A percentile compares a stretch with the other conserved stretches of the same genome.
These are phyloP conservation scores for Hymenoscyphus fraxineus DNA, from an alignment of 2,329 filamentous ascomycete species.

Conservation along the genomic window DNA sequence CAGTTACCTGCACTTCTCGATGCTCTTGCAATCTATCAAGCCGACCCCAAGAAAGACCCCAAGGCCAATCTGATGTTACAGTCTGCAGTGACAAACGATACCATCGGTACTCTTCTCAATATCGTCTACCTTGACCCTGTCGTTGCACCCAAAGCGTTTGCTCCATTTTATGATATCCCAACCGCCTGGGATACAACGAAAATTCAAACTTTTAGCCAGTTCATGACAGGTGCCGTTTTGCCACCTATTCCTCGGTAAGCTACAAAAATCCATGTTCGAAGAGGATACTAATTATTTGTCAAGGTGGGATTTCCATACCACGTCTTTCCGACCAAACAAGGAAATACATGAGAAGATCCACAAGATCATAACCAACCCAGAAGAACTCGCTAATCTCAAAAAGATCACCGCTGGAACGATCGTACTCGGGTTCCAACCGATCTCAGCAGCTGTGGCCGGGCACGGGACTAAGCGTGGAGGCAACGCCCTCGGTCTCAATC, in stretches of 20 bases:
- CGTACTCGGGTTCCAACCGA: not conserved
- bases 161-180: not conserved
- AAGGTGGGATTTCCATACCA: slow-evolving; percentile 3
- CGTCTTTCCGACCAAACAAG: slow-evolving; percentile 4
- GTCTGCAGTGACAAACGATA: not conserved
- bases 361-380: slow-evolving; percentile 2
- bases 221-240: slow-evolving; percentile 1
- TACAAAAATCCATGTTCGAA: too few relatives aligned
- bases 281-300: too few relatives aligned
- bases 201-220: not conserved
- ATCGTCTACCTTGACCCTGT: not conserved
- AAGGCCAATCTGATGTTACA: slow-evolving; percentile 22
- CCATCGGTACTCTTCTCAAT: not conserved
- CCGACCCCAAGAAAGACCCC: slow-evolving; percentile 44
- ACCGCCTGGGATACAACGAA: not conserved
- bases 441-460: not conserved
- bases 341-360: not conserved
- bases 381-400: not conserved
- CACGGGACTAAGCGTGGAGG: not conserved
- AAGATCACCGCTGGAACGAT: slow-evolving; percentile 1
- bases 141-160: not conserved
- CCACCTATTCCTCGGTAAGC: not conserved
- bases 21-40: slow-evolving; percentile 52
- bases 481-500: not conserved
- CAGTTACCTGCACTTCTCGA: slow-evolving; percentile 39